Conservation (phyloP, 345 rosid genomes). For the Pugionium cornutum region DNA sequence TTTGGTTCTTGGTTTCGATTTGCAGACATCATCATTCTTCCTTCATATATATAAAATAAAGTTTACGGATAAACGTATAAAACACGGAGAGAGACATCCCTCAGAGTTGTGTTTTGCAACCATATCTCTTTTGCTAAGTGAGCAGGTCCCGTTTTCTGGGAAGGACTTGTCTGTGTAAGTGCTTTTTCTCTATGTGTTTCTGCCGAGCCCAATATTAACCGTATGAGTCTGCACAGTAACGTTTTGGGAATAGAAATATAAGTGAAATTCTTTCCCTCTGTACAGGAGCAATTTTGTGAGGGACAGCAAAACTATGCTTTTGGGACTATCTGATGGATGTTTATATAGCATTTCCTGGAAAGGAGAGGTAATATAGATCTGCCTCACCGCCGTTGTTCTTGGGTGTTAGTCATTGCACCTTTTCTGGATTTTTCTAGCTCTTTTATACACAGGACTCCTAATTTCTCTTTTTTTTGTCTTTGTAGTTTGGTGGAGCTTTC, state of each 20-base stretch:
- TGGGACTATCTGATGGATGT: constrained; percentile 91
- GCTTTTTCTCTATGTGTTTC: constrained; percentile 17
- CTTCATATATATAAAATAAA: constrained; percentile 87
- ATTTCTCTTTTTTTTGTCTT: constrained; percentile 11
- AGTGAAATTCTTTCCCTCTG: constrained; percentile 22
- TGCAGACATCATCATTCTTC: constrained; percentile 88
- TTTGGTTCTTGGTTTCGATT: neutral
- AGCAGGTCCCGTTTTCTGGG: constrained; percentile 81
- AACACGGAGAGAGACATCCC: constrained; percentile 75
- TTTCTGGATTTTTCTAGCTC: neutral
- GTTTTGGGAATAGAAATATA: constrained; percentile 9
- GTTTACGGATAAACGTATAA: constrained; percentile 66
- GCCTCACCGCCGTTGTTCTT: constrained; percentile 14
- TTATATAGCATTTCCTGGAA: constrained; percentile 89
- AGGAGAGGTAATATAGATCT: constrained; percentile 73
- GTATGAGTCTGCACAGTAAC: neutral
- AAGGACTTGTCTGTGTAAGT: constrained; percentile 79
- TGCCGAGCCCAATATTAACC: constrained; percentile 12
- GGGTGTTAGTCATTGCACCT: neutral
- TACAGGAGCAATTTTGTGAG: constrained; percentile 89
- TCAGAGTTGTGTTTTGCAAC: constrained; percentile 64
- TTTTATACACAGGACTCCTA: neutral
- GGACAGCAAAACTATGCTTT: constrained; percentile 68
- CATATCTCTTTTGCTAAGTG: constrained; percentile 67
- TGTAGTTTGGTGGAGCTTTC: constrained; percentile 82